These are phyloP conservation scores for Chlamydomonas sp. DNA, from an alignment of 139 green algal genomes.

Conservation along the genomic window DNA sequence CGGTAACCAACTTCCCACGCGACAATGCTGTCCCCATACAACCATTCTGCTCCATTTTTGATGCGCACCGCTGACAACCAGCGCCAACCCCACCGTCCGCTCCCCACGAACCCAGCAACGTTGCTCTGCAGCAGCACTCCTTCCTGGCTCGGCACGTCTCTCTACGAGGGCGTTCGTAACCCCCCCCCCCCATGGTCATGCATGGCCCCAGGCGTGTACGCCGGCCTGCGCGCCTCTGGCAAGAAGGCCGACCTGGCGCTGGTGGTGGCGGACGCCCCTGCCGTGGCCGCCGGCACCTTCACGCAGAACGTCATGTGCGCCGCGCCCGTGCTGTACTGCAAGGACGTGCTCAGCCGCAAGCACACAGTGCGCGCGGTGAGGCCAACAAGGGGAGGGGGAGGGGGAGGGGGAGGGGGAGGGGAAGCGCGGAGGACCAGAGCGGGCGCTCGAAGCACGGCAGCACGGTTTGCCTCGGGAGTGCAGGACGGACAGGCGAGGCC, in stretches of 20 bases:
- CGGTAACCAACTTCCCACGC: no score
- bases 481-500: no score
- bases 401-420: no score
- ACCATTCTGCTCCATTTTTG: no score
- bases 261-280: constrained; percentile 82
- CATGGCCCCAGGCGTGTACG: constrained; percentile 79
- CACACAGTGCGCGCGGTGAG: constrained; percentile 76
- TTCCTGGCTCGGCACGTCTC: not conserved
- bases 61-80: no score
- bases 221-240: constrained; percentile 80
- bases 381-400: not conserved
- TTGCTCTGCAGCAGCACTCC: not conserved
- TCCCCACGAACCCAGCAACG: not conserved
- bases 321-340: constrained; percentile 94
- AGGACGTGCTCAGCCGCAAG: constrained; percentile 81
- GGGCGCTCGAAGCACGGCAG: no score
- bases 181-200: not conserved
- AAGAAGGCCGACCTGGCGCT: constrained; percentile 94
- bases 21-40: no score
- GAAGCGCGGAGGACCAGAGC: not conserved
- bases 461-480: no score
- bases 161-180: not conserved
- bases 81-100: no score
- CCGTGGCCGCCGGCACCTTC: constrained; percentile 89
- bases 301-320: constrained; percentile 97